Base-by-base conservation (phyloP, 2,329 filamentous ascomycete genomes). In the Phoma herbarum region DNA sequence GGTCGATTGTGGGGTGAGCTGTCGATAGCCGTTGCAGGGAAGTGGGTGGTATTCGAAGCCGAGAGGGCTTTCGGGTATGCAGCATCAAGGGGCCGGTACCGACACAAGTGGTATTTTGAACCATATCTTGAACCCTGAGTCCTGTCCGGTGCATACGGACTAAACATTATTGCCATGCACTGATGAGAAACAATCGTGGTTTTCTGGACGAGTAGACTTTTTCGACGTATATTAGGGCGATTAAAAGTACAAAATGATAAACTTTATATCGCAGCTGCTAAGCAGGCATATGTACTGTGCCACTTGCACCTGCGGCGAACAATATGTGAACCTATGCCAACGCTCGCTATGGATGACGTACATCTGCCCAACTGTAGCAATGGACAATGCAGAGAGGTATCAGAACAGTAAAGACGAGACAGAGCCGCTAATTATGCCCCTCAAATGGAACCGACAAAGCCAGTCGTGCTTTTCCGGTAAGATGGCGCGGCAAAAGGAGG, bases 311-410 rank as follows among this genome's bases (percentile, higher is more conserved):
- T 49, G 45, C 45, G 41, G 46, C 41, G n/a, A 55, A 51, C 42
- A 48, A 51, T 47, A 47, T 51, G 41, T 59, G 41, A 43, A 60
- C 46, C 42, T 51, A 44, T 55, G 52, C 52, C 56, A 54, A 59
- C 39, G 50, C 50, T 54, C 45, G 56, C 56, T 59, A 50, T 54
- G 56, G 44, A 45, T 45, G 39, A 59, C 50, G 47, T 49, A 45
- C 55, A 49, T 59, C 45, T 53, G 56, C 56, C 31, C 41, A 58
- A 45, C 49, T 39, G 44, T 53, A 53, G 54, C 50, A 50, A 54
- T 59, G 49, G 56, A 47, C 56, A 31, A 53, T 49, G 56, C 56
- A 59, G 56, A 54, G 50, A 59, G 56, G 56, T 59, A 59, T 59
- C 56, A 54, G 56, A 59, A 59, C 56, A 54, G 51, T 33, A 49